Evolutionary conservation across 1,284 basidiomycete species (phyloP), one percentile per base, ranked within the genome.

Genomic region (Ustilago lituana): DNA sequence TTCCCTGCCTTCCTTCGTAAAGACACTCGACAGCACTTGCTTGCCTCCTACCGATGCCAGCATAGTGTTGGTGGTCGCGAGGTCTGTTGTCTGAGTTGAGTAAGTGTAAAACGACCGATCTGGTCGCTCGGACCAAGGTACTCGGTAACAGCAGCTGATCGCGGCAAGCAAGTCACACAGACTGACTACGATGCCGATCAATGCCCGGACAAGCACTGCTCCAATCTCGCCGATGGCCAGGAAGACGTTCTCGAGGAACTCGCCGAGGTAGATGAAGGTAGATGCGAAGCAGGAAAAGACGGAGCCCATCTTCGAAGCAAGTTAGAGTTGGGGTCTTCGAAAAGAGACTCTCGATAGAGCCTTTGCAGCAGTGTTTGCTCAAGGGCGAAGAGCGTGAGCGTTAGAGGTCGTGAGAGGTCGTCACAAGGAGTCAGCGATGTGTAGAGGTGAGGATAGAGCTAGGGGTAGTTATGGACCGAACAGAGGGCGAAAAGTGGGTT

Each of bases 121-220:
- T 6, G 76, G 76, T 36, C 76, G 55, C 27, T 76, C 59, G 2
- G 48, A 52, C 59, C 62, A 78, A 1, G 74, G 76, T 3, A 76
- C 74, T 22, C 68, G 56, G 37, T 43, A 78, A 40, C 76, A 78
- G 49, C 76, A 78, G 43, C 61, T 63, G 40, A 66, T 47, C n/a
- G 74, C 74, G 2, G 76, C 76, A 1, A 78, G 61, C 15, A 76
- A 26, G 36, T 78, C 76, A 43, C 74, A 76, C 10, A 78, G 62
- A n/a, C 68, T 60, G 24, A 78, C 64, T 4, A 76, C 43, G 49
- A 78, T 47, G 35, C 64, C 64, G 22, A 78, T 59, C 4, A 78
- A 14, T 8, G 48, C 76, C 4, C 76, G 57, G 1, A 69, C 57
- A 9, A 78, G 54, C 17, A 78, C 63, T 1, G 65, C 52, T 3